A percentile compares a stretch with the other conserved stretches of the same genome.
Conservation (phyloP, 331 rosid species). For the Pyrus hybrid region DNA sequence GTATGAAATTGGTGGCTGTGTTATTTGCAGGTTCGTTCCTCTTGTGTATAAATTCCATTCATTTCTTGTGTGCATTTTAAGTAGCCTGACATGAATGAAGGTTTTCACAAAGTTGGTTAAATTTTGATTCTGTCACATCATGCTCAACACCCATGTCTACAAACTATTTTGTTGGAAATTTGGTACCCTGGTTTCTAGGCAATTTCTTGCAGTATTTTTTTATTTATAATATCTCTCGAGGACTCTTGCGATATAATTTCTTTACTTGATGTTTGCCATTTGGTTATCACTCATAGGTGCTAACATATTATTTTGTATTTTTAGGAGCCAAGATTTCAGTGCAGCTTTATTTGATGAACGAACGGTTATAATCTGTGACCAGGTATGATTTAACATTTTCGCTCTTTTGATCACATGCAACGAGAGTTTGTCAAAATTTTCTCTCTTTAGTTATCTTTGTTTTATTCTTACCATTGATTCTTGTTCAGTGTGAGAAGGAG, state of each 20-base stretch:
- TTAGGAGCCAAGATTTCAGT: slow-evolving; percentile 88
- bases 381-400: slow-evolving; percentile 44
- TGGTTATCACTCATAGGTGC: neutral
- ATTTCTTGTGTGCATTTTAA: neutral
- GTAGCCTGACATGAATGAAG: neutral
- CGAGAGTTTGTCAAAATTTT: neutral
- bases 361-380: slow-evolving; percentile 92
- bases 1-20: slow-evolving; percentile 91
- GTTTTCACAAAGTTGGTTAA: neutral
- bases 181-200: neutral
- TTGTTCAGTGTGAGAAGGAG: slow-evolving; percentile 90
- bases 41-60: neutral
- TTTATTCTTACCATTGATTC: slow-evolving; percentile 11
- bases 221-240: neutral
- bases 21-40: slow-evolving; percentile 78
- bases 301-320: slow-evolving; percentile 3
- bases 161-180: neutral
- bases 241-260: neutral
- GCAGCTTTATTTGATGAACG: slow-evolving; percentile 80
- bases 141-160: neutral
- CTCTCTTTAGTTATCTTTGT: neutral
- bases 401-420: neutral
- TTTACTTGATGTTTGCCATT: neutral
- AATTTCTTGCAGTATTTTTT: neutral
- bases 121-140: neutral